These are phyloP conservation scores for Saposhnikovia divaricata DNA, from an alignment of 129 eudicot genomes.

Conservation along the genomic window DNA sequence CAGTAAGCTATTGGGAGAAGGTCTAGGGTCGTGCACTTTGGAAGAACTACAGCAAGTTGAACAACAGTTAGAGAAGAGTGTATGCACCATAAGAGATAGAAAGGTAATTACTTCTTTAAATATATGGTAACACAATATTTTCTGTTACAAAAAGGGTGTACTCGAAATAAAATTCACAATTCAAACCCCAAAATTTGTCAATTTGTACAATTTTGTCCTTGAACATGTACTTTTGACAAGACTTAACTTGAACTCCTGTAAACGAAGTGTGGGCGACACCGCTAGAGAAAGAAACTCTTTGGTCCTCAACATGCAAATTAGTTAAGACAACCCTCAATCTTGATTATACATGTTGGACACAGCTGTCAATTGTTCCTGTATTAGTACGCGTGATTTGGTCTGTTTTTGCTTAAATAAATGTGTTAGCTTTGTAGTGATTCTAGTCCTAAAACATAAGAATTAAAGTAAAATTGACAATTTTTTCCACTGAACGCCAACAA, in stretches of 20 bases:
- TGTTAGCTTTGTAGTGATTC: too few relatives aligned
- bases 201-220: background rate
- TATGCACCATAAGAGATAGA: conserved; percentile 55
- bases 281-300: too few relatives aligned
- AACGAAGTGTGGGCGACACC: background rate
- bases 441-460: background rate
- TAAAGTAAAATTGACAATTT: background rate
- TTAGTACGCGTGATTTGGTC: background rate
- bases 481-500: too few relatives aligned
- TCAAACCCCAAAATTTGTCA: background rate
- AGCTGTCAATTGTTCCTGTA: too few relatives aligned
- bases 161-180: background rate
- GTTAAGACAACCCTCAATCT: background rate
- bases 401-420: background rate
- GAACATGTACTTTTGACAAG: background rate
- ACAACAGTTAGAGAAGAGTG: conserved; percentile 68
- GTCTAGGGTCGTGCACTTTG: conserved; percentile 51
- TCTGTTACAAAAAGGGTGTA: background rate
- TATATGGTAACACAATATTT: background rate
- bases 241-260: too few relatives aligned
- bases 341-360: background rate
- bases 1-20: conserved; percentile 88
- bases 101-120: conserved; percentile 30
- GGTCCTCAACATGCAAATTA: too few relatives aligned
- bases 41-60: conserved; percentile 72